phyloP scores from a whole-genome alignment of 2,329 filamentous ascomycete species.

The Geoglossum cookeanum region DNA sequence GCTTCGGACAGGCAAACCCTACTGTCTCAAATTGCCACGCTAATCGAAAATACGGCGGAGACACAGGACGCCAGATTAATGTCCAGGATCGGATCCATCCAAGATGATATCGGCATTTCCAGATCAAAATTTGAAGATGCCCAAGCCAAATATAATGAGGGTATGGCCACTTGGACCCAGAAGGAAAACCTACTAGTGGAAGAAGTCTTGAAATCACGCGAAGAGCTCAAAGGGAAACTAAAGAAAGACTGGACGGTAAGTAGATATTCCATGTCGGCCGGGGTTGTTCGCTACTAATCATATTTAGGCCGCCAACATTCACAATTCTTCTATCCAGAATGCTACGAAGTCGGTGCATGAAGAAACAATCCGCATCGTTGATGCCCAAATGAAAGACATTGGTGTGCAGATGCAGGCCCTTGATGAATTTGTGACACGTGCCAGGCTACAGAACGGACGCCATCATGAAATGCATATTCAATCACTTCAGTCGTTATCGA shows the following conservation, averaged over 20 bases:
- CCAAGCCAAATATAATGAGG: conserved; percentile 44
- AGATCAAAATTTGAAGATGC: conserved; percentile 45
- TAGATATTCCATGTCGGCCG: conserved; percentile 6
- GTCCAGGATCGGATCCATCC: conserved; percentile 41
- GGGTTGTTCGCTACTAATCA: neutral
- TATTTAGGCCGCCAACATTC: conserved; percentile 47
- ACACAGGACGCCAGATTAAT: conserved; percentile 53
- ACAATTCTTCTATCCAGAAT: conserved; percentile 65
- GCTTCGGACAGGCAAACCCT: conserved; percentile 56
- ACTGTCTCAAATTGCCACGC: conserved; percentile 53
- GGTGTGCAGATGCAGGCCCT: conserved; percentile 75
- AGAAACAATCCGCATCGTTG: conserved; percentile 76
- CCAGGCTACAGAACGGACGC: conserved; percentile 57
- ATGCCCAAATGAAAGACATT: conserved; percentile 73
- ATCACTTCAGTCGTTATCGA: conserved; percentile 47
- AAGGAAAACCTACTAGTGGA: conserved; percentile 51
- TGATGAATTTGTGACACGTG: conserved; percentile 74
- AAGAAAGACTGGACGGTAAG: conserved; percentile 71
- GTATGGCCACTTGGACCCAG: conserved; percentile 56
- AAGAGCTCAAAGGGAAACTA: conserved; percentile 61
- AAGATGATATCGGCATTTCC: conserved; percentile 44
- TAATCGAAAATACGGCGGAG: conserved; percentile 58
- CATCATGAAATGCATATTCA: conserved; percentile 52
- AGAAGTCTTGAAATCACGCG: conserved; percentile 52
- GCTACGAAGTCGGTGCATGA: conserved; percentile 77